These are phyloP conservation scores for Gossypium arboreum DNA, from an alignment of 345 rosid genomes.

Conservation along the genomic window DNA sequence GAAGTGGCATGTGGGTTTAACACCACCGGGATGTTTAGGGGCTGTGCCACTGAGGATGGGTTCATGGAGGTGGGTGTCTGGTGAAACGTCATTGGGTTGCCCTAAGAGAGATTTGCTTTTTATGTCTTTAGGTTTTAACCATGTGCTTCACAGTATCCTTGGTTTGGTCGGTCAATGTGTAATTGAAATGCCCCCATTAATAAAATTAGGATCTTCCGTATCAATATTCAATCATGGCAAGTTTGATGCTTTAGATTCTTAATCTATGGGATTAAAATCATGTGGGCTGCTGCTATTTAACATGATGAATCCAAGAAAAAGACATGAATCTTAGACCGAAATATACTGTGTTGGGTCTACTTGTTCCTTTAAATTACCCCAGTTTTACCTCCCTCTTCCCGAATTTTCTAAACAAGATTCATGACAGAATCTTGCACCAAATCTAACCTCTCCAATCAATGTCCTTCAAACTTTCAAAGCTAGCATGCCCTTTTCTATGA, in stretches of 20 bases:
- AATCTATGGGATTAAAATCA: background rate
- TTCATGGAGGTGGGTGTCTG: slow-evolving; percentile 82
- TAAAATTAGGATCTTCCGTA: background rate
- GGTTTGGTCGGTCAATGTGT: background rate
- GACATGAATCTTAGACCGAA: background rate
- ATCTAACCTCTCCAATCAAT: background rate
- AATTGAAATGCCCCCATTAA: slow-evolving; percentile 8
- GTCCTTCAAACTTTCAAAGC: background rate
- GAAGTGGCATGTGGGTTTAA: slow-evolving; percentile 89
- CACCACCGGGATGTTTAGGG: slow-evolving; percentile 83
- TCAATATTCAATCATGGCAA: background rate
- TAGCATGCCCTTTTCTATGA: background rate
- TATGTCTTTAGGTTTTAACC: background rate
- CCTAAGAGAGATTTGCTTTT: background rate
- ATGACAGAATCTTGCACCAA: slow-evolving; percentile 1
- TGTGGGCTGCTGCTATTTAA: background rate
- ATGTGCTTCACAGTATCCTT: background rate
- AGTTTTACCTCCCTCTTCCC: background rate
- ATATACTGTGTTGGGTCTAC: background rate
- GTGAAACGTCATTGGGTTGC: slow-evolving; percentile 22
- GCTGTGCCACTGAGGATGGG: slow-evolving; percentile 84
- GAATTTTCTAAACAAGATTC: background rate
- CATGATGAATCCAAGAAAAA: background rate
- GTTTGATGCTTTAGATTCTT: background rate
- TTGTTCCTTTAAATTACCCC: background rate